These are phyloP conservation scores for Angophora floribunda DNA, from an alignment of 345 rosid species.

Conservation along the genomic window DNA sequence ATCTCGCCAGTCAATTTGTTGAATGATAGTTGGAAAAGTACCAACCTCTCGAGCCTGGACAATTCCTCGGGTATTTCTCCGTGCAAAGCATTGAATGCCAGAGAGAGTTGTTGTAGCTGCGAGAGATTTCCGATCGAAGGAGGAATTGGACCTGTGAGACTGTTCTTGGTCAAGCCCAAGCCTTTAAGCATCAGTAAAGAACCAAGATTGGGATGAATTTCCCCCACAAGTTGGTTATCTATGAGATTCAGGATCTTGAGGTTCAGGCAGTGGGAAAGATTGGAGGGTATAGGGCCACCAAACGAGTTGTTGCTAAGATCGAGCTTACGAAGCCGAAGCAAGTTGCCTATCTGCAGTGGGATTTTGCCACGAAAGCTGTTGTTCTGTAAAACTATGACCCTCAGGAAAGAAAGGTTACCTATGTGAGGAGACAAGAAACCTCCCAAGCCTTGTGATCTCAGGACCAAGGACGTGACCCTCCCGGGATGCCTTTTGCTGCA, in stretches of 20 bases:
- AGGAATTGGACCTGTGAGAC: background rate
- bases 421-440: background rate
- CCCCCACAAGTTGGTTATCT: background rate
- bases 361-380: background rate
- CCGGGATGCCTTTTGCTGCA: background rate
- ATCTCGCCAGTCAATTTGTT: no score
- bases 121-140: background rate
- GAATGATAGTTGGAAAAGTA: no score
- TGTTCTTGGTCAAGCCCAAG: background rate
- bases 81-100: no score
- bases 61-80: background rate
- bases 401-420: background rate
- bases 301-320: background rate
- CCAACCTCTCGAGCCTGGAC: background rate
- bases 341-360: background rate
- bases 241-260: background rate
- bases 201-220: background rate
- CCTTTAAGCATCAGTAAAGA: background rate
- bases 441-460: background rate
- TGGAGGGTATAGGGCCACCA: background rate
- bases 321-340: background rate
- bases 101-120: background rate
- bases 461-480: background rate
- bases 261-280: background rate
- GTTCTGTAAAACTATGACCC: background rate